Conservation (phyloP, 148 eudicot species). For the Bassia scoparia region DNA sequence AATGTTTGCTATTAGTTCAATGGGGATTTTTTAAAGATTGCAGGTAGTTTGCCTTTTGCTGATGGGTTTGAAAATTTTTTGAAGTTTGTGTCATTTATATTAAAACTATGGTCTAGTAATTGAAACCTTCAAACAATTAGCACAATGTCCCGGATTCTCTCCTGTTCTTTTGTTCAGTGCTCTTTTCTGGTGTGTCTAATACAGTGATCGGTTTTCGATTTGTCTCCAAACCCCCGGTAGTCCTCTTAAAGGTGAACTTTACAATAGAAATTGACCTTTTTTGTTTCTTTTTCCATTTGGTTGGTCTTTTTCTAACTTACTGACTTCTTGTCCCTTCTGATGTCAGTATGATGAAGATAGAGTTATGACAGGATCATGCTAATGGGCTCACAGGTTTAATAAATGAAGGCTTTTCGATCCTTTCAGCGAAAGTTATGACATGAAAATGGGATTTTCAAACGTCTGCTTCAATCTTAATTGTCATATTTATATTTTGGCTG, state of each 20-base stretch:
- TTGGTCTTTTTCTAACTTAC: slow-evolving; percentile 11
- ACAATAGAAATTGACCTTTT: not conserved
- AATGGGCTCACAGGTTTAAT: slow-evolving; percentile 90
- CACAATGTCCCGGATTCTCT: not conserved
- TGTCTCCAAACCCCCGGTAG: slow-evolving; percentile 80
- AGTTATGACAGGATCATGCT: slow-evolving; percentile 60
- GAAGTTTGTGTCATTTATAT: not conserved
- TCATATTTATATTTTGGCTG: slow-evolving; percentile 6
- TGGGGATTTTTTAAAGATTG: slow-evolving; percentile 99
- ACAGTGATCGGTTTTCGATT: slow-evolving; percentile 92
- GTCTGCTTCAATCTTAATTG: not conserved
- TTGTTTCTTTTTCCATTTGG: not conserved
- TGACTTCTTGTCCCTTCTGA: not conserved
- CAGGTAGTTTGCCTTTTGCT: slow-evolving; percentile 58
- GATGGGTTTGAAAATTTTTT: not conserved
- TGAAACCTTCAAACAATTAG: not conserved
- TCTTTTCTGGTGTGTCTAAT: slow-evolving; percentile 9
- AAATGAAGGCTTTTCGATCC: slow-evolving; percentile 1
- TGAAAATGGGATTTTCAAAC: not conserved
- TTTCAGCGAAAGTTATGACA: not conserved
- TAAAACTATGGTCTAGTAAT: not conserved
- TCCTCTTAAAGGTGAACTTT: slow-evolving; percentile 63
- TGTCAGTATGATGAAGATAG: slow-evolving; percentile 89
- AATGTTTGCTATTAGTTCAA: slow-evolving; percentile 71
- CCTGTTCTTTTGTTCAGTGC: not conserved